Evolutionary conservation across 371 early-diverging fungal genomes (phyloP), one percentile per base, ranked within the genome.

Genomic region (Zychaea mexicana): DNA sequence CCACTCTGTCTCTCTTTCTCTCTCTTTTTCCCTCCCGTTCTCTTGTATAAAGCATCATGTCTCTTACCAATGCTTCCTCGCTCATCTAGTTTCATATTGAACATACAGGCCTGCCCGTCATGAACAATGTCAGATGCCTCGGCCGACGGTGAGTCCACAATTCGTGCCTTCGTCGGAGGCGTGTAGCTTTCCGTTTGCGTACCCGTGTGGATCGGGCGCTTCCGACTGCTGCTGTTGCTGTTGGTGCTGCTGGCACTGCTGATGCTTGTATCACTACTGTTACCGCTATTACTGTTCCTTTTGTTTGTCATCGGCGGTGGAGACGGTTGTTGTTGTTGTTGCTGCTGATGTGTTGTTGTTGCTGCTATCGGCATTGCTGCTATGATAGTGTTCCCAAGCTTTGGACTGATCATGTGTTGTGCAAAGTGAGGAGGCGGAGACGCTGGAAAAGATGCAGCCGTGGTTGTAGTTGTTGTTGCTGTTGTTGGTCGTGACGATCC

Each of bases 41-140:
- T n/a, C 26, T 31, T 39, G 5, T 31, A n/a, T 38, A 22, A n/a
- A n/a, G n/a, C n/a, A n/a, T n/a, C n/a, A n/a, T n/a, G 27, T 13
- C 32, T 19, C 39, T 60, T 64, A 71, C 71, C 71, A 21, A 61
- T 61, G 33, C 31, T 63, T 10, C 71, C 71, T 27, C 63, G 38
- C 17, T 15, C 30, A 52, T 68, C 72, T 52, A 71, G 32, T 13
- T 26, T 42, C 17, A 71, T 49, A 30, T 65, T 68, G 52, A 71
- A 71, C 65, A 71, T 65, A 61, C 52, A 65, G 38, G 42, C 30
- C 12, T 36, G 32, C 8, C 22, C 21, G 47, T 71, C 68, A 55
- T 71, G 72, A n/a, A 59, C 38, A 42, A 71, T 57, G 54, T 67
- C 65, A 15, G 61, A 39, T 27, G 52, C 33, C 45, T 52, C 56